Conservation (phyloP, 495 filamentous ascomycete genomes). For the Hypoxylon fragiforme region DNA sequence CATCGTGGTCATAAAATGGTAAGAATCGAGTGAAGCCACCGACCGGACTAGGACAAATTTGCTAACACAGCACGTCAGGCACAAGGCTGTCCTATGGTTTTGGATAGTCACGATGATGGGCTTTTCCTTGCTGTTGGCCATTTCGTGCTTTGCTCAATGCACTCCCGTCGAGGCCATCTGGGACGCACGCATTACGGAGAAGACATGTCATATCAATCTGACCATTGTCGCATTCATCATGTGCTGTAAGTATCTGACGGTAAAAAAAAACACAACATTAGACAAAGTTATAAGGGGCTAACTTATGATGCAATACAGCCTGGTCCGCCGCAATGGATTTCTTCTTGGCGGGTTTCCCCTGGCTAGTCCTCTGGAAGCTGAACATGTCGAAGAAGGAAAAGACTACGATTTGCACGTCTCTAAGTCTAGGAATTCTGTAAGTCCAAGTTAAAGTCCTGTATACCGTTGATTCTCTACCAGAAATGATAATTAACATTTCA, state of each 20-base stretch:
- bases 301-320: conserved; percentile 1
- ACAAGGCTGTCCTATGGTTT: conserved; percentile 18
- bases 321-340: conserved; percentile 43
- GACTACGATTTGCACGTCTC: conserved; percentile 48
- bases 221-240: conserved; percentile 10
- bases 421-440: conserved; percentile 56
- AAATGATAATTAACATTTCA: not conserved
- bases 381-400: conserved; percentile 52
- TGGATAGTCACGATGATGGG: conserved; percentile 21
- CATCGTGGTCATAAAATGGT: conserved; percentile 12
- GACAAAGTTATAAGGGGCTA: not conserved
- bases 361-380: conserved; percentile 53
- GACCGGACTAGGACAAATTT: not conserved
- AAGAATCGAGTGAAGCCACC: not conserved
- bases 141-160: conserved; percentile 20
- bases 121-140: conserved; percentile 9
- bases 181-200: conserved; percentile 6
- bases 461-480: not conserved
- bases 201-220: conserved; percentile 9
- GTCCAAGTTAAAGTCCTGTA: conserved; percentile 41
- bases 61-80: not conserved
- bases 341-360: conserved; percentile 50
- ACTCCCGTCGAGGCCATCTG: conserved; percentile 12
- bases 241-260: conserved; percentile 17
- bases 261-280: too few relatives aligned